Evolutionary conservation across 164 flowering plant genomes (phyloP).

Genomic region (Piper betle): DNA sequence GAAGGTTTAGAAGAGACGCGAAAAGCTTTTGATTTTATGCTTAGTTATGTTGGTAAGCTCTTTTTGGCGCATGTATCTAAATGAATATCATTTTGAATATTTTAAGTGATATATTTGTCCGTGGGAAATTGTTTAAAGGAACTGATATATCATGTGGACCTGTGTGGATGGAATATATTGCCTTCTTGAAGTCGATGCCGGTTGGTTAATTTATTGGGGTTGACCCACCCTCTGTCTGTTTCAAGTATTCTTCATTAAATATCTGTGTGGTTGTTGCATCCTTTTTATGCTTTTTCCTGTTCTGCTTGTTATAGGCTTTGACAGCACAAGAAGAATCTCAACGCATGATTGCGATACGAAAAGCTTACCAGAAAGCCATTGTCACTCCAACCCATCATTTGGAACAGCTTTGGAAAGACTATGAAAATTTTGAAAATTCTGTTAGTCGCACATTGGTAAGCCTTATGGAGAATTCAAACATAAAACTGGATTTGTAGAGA

Average conservation of each 20-base stretch:
- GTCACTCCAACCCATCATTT: constrained; percentile 87
- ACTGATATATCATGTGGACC: constrained; percentile 92
- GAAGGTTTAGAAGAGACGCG: constrained; percentile 94
- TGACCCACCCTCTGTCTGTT: background rate
- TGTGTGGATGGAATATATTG: constrained; percentile 91
- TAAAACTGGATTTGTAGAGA: too few species aligned
- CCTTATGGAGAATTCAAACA: background rate
- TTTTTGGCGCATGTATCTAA: constrained; percentile 1
- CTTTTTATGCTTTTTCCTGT: background rate
- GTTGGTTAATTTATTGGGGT: constrained; percentile 22
- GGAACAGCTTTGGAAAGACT: constrained; percentile 96
- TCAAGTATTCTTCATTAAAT: background rate
- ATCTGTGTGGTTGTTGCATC: background rate
- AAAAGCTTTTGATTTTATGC: constrained; percentile 95
- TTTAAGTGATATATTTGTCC: background rate
- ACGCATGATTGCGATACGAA: constrained; percentile 71
- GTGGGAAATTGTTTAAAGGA: constrained; percentile 31
- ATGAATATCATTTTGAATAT: background rate
- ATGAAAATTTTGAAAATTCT: constrained; percentile 93
- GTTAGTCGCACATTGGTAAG: constrained; percentile 90
- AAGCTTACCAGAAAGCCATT: constrained; percentile 85
- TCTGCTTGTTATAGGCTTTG: constrained; percentile 36
- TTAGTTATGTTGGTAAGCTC: constrained; percentile 65
- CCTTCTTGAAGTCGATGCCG: constrained; percentile 72
- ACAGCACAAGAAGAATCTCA: constrained; percentile 75